Conservation (phyloP, 2,329 filamentous ascomycete species). For the Magnaporthiopsis incrustans region DNA sequence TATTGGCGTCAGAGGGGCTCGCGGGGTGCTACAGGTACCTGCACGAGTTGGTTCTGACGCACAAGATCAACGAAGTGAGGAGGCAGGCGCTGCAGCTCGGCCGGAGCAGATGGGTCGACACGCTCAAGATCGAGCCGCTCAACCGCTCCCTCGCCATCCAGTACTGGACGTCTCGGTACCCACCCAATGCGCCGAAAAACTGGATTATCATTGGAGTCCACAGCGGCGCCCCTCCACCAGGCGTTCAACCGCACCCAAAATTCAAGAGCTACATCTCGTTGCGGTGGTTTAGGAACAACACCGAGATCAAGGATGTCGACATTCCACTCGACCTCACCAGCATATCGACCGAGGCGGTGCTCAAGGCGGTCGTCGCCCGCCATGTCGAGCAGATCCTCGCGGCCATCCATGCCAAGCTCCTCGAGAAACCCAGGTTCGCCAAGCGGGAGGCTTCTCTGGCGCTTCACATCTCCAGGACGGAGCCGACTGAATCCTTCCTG, state of each 20-base stretch:
- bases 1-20: constrained; percentile 63
- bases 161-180: constrained; percentile 70
- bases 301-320: constrained; percentile 62
- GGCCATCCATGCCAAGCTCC: constrained; percentile 55
- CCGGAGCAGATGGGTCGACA: constrained; percentile 67
- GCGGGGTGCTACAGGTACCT: constrained; percentile 76
- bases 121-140: constrained; percentile 68
- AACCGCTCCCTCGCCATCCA: constrained; percentile 80
- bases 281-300: constrained; percentile 80
- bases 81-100: constrained; percentile 68
- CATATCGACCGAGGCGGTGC: constrained; percentile 65
- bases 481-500: constrained; percentile 61
- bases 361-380: constrained; percentile 65
- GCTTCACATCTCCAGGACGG: constrained; percentile 47
- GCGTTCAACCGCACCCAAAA: constrained; percentile 30
- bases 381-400: constrained; percentile 67
- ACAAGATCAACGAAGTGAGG: constrained; percentile 78
- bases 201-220: constrained; percentile 85
- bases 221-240: constrained; percentile 40
- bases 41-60: constrained; percentile 80
- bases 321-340: constrained; percentile 57
- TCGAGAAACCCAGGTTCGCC: constrained; percentile 51
- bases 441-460: constrained; percentile 50
- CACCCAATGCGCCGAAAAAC: constrained; percentile 58
- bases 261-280: constrained; percentile 48